Base-by-base conservation (phyloP, 176 grass and related monocot species). In the Zoysia pacifica region DNA sequence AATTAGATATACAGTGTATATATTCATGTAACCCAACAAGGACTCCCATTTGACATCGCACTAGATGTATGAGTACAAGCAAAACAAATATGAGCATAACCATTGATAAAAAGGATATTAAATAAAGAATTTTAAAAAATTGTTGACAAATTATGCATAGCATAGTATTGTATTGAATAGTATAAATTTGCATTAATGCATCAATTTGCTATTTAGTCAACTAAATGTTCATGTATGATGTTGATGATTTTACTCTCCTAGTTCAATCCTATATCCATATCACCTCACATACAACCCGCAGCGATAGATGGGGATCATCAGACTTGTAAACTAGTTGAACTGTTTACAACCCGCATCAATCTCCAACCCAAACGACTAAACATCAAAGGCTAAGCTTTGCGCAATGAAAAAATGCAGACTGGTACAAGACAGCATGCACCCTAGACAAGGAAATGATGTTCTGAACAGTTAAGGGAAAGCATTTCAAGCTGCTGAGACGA, bases 21-120 rank as follows among this genome's bases (percentile, higher is more conserved):
- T 39, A 14, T 28, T 28, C 28, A 28, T 28, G n/a, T 42, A 42
- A 66, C 15, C 38, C 20, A 47, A 65, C 46, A 67, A 54, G 38
- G n/a, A 42, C 7, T 53, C 38, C 64, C 37, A 68, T 64, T 84
- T 47, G 51, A 70, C 73, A 73, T 39, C 40, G 9, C 46, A 36
- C 69, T 72, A 68, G 10, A 83, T 74, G 53, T 36, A 28, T 28
- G 28, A 70, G 43, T 52, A 50, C 11, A 14, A 55, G 48, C 13
- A 42, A 71, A 77, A 71, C 19, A 15, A 71, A 78, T 9, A 55
- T 70, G 28, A 71, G 71, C 47, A 53, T 54, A 85, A 78, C 40
- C 16, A 45, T 71, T n/a, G 3, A 4, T 9, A 54, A 62, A 28
- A 9, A 38, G 68, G 43, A 52, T 4, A 38, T 42, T 58, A 9